Evolutionary conservation across 2,329 filamentous ascomycete genomes (phyloP).

Genomic region (Blastomyces emzantsi): DNA sequence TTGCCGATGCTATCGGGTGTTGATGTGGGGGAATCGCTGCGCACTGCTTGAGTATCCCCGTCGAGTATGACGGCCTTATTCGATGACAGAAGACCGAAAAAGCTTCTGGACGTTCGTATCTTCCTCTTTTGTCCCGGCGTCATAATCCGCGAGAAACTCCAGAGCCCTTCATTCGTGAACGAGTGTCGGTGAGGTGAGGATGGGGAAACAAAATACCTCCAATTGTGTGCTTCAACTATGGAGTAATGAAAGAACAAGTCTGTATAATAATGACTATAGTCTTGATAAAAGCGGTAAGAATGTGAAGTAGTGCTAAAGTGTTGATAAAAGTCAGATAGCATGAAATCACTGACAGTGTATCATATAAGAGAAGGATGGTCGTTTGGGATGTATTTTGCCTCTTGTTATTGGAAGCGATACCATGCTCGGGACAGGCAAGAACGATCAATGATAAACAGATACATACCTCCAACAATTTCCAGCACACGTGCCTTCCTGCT

Average conservation of each 20-base stretch:
- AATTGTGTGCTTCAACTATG: neutral
- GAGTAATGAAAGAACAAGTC: neutral
- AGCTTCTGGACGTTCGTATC: conserved; percentile 19
- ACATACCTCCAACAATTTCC: neutral
- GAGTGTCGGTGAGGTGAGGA: neutral
- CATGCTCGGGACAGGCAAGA: neutral
- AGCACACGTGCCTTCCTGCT: neutral
- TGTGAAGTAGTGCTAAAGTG: neutral
- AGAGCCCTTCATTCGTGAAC: conserved; percentile 5
- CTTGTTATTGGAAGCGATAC: neutral
- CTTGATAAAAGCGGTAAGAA: neutral
- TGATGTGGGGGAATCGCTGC: conserved; percentile 20
- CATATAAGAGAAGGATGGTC: neutral
- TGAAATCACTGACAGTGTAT: neutral
- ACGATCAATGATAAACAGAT: neutral
- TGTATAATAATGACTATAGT: neutral
- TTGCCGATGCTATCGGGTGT: conserved; percentile 21
- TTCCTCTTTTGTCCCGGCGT: conserved; percentile 18
- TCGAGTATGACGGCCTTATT: conserved; percentile 17
- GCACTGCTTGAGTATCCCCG: conserved; percentile 15
- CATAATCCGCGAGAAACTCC: conserved; percentile 15
- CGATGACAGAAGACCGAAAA: conserved; percentile 21
- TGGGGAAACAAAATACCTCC: neutral
- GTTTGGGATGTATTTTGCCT: neutral
- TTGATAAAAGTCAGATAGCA: neutral